Percentiles rank a stretch among this genome's conserved stretches.
Evolutionary conservation across 2,329 filamentous ascomycete species (phyloP).

Genomic region (Epichloe gansuensis): DNA sequence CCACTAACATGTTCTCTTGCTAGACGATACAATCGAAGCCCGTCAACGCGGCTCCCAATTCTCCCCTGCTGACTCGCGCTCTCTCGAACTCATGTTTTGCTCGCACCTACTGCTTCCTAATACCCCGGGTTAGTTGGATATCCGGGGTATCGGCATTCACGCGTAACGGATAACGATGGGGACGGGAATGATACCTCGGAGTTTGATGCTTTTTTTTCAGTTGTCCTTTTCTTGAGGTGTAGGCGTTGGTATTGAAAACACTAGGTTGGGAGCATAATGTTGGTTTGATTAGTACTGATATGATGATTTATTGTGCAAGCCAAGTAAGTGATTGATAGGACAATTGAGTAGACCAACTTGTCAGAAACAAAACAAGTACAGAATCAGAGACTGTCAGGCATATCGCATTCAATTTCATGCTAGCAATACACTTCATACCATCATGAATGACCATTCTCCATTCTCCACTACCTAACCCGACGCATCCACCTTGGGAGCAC

Average conservation of each 20-base stretch:
- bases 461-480: conserved; percentile 6
- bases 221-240: background rate
- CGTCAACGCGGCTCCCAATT: conserved; percentile 42
- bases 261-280: too few relatives aligned
- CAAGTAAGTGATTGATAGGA: too few relatives aligned
- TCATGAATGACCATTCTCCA: background rate
- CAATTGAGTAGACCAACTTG: too few relatives aligned
- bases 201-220: background rate
- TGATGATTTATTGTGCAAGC: too few relatives aligned
- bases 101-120: conserved; percentile 34
- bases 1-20: background rate
- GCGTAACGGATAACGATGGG: conserved; percentile 20
- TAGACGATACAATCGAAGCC: conserved; percentile 23
- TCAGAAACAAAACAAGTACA: too few relatives aligned
- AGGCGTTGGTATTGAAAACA: background rate
- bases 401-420: background rate
- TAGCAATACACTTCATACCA: background rate
- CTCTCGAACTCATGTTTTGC: conserved; percentile 38
- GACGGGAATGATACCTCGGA: conserved; percentile 15
- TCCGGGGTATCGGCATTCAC: background rate
- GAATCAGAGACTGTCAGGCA: background rate
- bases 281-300: too few relatives aligned
- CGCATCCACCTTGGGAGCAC: conserved; percentile 21
- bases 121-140: conserved; percentile 7
- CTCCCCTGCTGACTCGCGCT: conserved; percentile 35